Percentiles rank a stretch among this genome's conserved stretches.
phyloP scores from a whole-genome alignment of 2,329 filamentous ascomycete species.

The Didymella keratinophila region DNA sequence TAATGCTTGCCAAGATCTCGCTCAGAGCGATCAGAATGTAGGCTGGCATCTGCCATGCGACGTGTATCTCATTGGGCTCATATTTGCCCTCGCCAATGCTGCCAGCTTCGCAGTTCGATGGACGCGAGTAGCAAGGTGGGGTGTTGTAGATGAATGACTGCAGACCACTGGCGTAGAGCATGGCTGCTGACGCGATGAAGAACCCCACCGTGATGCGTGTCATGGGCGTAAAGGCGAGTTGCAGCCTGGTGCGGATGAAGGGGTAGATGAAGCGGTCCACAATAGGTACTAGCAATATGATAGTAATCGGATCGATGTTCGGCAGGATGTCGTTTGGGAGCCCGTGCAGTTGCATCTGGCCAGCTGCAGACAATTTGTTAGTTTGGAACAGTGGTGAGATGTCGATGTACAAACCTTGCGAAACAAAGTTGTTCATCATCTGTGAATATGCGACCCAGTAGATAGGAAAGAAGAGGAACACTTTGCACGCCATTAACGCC shows the following conservation, averaged over 20 bases:
- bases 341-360: constrained; percentile 56
- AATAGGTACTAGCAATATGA: constrained; percentile 58
- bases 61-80: constrained; percentile 54
- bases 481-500: constrained; percentile 70
- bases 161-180: constrained; percentile 64
- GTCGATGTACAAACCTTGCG: constrained; percentile 46
- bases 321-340: constrained; percentile 60
- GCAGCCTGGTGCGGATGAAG: constrained; percentile 50
- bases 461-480: constrained; percentile 64
- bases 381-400: neutral
- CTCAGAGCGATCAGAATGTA: constrained; percentile 56
- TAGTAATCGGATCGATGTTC: constrained; percentile 57
- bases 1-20: constrained; percentile 59
- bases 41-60: constrained; percentile 56
- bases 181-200: constrained; percentile 61
- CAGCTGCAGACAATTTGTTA: constrained; percentile 41
- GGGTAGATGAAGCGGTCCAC: constrained; percentile 57
- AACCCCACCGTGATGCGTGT: constrained; percentile 63
- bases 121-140: constrained; percentile 61
- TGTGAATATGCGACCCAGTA: constrained; percentile 57
- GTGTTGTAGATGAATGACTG: constrained; percentile 64
- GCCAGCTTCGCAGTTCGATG: constrained; percentile 49
- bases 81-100: constrained; percentile 38
- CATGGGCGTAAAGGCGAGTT: constrained; percentile 57
- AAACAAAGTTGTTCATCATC: constrained; percentile 60